Base-by-base conservation (phyloP, 2,329 filamentous ascomycete genomes). In the Pseudopyricularia javanii region DNA sequence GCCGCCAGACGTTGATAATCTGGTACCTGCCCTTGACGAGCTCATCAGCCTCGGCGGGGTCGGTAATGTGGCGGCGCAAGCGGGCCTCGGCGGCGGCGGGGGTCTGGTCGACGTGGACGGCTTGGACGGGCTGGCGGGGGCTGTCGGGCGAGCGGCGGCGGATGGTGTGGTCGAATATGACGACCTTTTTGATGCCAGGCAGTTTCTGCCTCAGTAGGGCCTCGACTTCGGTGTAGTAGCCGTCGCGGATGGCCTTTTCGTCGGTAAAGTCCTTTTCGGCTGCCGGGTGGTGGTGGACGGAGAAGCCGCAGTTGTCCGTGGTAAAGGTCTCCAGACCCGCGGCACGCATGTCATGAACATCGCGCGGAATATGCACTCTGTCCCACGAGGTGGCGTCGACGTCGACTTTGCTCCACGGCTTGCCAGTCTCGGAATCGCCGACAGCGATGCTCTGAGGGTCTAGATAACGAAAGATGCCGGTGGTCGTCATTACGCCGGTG, bases 121-220 rank as follows among this genome's bases (percentile, higher is more conserved):
- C 78, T 63, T 85, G 79, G 0, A 88, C 83, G 0, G 85, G 85
- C 56, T 79, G 77, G 6, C 84, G 74, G 0, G 80, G 73, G 0
- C 80, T 70, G 1, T 68, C 64, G n/a, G 76, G 74, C 2, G 70
- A 65, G 20, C 75, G 69, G 7, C 76, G 69, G 2, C 84, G 76
- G 58, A 88, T 83, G 0, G 84, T 87, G 64, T 88, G 84, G 64
- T 88, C 84, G 62, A 88, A 88, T 54, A 87, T 83, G 55, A 81
- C 74, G 11, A 88, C 74, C 55, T 80, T 80, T 52, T 76, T 77
- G 51, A 83, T 69, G 0, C 72, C 75, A 0, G 74, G 70, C 0
- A 85, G 68, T 47, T 76, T 75, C 28, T 71, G 65, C 12, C 72
- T 71, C 2, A 86, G 67, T 1, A 86, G 64, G 0, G 66, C 62